Evolutionary conservation across 306 rosid genomes (phyloP).

Genomic region (Vigna angularis): DNA sequence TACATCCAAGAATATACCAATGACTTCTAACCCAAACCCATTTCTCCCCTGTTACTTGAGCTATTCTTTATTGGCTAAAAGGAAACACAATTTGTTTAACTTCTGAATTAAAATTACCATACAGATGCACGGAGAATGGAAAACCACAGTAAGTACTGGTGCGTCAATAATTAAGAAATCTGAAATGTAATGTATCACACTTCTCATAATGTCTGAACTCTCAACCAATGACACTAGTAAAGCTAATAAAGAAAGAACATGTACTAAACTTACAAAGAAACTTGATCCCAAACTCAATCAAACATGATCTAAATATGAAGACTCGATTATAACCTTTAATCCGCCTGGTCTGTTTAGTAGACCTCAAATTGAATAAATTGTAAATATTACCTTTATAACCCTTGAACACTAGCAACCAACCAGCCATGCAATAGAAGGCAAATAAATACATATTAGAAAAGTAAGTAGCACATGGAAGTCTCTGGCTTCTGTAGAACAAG

Average conservation of each 20-base stretch:
- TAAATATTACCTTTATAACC: not conserved
- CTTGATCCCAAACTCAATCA: slow-evolving; percentile 30
- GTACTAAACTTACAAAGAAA: not conserved
- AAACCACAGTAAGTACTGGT: not conserved
- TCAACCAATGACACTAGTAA: slow-evolving; percentile 14
- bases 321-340: not conserved
- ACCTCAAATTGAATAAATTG: not conserved
- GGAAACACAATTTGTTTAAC: slow-evolving; percentile 6
- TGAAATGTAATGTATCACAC: not conserved
- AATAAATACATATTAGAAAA: not conserved
- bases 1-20: not conserved
- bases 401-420: slow-evolving; percentile 2
- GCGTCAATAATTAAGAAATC: not conserved
- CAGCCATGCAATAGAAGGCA: slow-evolving; percentile 26
- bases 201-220: slow-evolving; percentile 10
- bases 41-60: slow-evolving; percentile 18
- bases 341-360: not conserved
- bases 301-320: slow-evolving; percentile 13
- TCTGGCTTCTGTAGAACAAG: not conserved
- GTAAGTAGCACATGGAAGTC: not conserved
- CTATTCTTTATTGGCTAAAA: slow-evolving; percentile 28
- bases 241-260: slow-evolving; percentile 17
- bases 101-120: slow-evolving; percentile 22
- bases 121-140: not conserved
- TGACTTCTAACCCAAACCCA: slow-evolving; percentile 32